A percentile compares a stretch with the other conserved stretches of the same genome.
Evolutionary conservation across 2,329 filamentous ascomycete species (phyloP).

Genomic region (Penicillium expansum): DNA sequence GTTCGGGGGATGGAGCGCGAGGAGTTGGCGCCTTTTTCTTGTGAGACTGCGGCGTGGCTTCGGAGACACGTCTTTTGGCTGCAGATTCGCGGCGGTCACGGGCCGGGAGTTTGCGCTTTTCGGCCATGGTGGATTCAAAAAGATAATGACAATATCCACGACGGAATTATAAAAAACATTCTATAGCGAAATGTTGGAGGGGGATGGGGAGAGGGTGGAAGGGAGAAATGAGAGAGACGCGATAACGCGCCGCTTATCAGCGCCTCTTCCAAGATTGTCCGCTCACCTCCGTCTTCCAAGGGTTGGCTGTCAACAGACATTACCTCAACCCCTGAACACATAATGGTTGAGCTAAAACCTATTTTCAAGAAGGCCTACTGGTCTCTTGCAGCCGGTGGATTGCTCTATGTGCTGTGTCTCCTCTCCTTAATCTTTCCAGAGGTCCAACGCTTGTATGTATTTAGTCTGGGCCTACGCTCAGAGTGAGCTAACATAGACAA

Average conservation of each 20-base stretch:
- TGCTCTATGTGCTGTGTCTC: conserved; percentile 66
- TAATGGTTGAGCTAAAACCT: conserved; percentile 42
- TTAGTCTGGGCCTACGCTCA: neutral
- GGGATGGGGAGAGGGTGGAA: conserved; percentile 16
- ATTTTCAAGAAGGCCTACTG: conserved; percentile 55
- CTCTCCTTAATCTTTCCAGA: conserved; percentile 63
- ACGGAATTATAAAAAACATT: neutral
- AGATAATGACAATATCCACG: neutral
- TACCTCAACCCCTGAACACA: neutral
- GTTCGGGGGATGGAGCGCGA: conserved; percentile 29
- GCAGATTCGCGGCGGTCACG: conserved; percentile 46
- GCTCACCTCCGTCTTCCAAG: conserved; percentile 6
- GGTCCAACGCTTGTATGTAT: conserved; percentile 74
- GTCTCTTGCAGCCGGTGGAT: conserved; percentile 58
- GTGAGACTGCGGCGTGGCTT: conserved; percentile 35
- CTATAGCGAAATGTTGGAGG: neutral
- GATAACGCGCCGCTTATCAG: conserved; percentile 18
- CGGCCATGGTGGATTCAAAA: conserved; percentile 32
- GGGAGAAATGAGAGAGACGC: conserved; percentile 22
- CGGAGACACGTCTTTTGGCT: conserved; percentile 44
- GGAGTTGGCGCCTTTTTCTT: conserved; percentile 39
- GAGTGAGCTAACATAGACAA: conserved; percentile 5
- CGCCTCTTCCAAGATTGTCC: conserved; percentile 3
- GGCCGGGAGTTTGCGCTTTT: conserved; percentile 45
- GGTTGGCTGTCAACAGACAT: neutral